Conservation (phyloP, 1,284 basidiomycete genomes). For the Tilletia walkeri region DNA sequence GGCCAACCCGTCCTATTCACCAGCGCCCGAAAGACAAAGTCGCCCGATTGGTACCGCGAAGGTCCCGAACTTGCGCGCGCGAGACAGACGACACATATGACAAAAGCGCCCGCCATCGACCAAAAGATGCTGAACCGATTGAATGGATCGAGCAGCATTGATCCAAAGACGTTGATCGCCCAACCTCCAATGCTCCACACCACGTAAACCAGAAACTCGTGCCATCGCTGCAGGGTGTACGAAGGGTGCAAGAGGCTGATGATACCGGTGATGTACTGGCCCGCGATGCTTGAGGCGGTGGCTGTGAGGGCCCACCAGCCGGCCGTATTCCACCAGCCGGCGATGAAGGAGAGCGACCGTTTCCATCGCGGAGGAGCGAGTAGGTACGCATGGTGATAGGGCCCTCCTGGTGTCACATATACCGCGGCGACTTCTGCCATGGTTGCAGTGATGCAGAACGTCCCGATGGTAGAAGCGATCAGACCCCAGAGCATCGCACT, state of each 20-base stretch:
- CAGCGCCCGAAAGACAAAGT: constrained; percentile 58
- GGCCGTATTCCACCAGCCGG: constrained; percentile 42
- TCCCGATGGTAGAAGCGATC: constrained; percentile 52
- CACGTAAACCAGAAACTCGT: constrained; percentile 44
- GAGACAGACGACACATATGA: constrained; percentile 58
- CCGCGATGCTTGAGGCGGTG: constrained; percentile 39
- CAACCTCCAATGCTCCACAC: constrained; percentile 38
- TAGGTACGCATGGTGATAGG: constrained; percentile 57
- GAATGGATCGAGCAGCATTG: constrained; percentile 30
- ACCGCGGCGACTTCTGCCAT: constrained; percentile 54
- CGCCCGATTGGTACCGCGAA: constrained; percentile 55
- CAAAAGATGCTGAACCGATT: constrained; percentile 39
- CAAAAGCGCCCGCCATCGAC: constrained; percentile 55
- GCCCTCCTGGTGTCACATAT: constrained; percentile 53
- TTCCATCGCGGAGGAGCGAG: constrained; percentile 48
- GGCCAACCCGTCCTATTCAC: constrained; percentile 60
- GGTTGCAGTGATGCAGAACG: constrained; percentile 51
- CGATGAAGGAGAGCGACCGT: constrained; percentile 44
- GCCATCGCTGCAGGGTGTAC: constrained; percentile 48
- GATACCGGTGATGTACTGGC: constrained; percentile 55
- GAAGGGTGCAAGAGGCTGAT: constrained; percentile 53
- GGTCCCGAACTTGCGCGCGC: constrained; percentile 37
- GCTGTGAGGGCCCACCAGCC: constrained; percentile 57
- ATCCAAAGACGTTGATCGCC: constrained; percentile 43
- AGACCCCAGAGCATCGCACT: constrained; percentile 57